Evolutionary conservation across 202 grass and related monocot genomes (phyloP), one percentile per base, ranked within the genome.

Genomic region (Musa balbisiana): DNA sequence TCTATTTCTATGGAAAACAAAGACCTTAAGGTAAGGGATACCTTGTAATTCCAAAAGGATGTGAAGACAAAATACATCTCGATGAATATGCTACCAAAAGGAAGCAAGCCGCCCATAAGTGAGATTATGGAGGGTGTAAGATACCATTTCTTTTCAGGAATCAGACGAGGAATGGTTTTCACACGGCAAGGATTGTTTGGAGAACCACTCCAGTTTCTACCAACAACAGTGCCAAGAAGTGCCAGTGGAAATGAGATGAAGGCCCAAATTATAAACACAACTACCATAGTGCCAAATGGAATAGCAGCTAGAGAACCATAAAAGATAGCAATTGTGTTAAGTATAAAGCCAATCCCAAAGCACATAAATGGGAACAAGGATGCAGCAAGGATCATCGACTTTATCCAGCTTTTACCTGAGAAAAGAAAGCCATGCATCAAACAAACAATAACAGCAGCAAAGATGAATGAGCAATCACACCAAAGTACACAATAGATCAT

Each of bases 191-290:
- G 72, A 29, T 74, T 74, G 72, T 74, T 74, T 55, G 72, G 72
- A 16, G 72, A 54, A 74, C 72, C 72, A 56, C 72, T 74, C 72
- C 72, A 74, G 72, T 74, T 74, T 19, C 72, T 74, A 17, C 53
- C 72, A 14, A 74, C 72, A 74, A 74, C 72, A 74, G 72, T 74
- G 72, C 72, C 72, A 53, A 74, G 52, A 74, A 74, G 72, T 74
- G 72, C 72, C 1, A 74, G 25, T 2, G 72, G 72, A 74, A 74
- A 74, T 55, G 72, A 74, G 11, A 74, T 74, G 52, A 74, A 74
- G 33, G 72, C 72, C 72, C 72, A 74, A 23, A 74, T 53, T 56
- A 74, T 16, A 56, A 74, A 74, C 14, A 74, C 72, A 29, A 74
- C 72, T 11, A 74, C 72, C 72, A 74, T 74, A 9, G 72, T 74